phyloP scores from a whole-genome alignment of 306 rosid genomes.

The Oemleria cerasiformis region DNA sequence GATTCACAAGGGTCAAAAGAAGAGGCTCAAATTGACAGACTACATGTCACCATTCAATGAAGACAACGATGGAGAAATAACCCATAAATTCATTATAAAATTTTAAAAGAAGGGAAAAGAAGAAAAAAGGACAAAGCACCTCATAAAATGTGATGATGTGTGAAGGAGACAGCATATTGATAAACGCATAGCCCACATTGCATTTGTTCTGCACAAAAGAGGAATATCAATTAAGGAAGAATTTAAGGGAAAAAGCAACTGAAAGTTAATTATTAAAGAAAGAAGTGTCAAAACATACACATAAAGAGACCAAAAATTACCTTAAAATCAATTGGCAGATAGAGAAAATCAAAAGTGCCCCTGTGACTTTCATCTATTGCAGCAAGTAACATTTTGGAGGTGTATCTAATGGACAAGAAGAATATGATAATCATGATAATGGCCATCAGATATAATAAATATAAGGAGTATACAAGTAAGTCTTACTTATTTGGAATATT shows the following conservation, averaged over 20 bases:
- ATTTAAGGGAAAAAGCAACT: neutral
- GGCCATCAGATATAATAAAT: neutral
- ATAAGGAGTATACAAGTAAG: neutral
- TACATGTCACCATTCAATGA: neutral
- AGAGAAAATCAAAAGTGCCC: constrained; percentile 83
- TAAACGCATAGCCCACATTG: constrained; percentile 95
- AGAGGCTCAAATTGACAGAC: constrained; percentile 7
- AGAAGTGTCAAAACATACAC: constrained; percentile 2
- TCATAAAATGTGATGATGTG: constrained; percentile 73
- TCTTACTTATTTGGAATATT: constrained; percentile 95
- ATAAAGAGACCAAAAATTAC: constrained; percentile 26
- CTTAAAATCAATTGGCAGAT: constrained; percentile 93
- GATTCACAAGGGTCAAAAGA: neutral
- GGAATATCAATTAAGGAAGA: constrained; percentile 20
- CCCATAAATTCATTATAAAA: constrained; percentile 8
- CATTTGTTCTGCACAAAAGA: constrained; percentile 77
- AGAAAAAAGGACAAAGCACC: constrained; percentile 39
- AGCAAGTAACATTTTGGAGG: constrained; percentile 86
- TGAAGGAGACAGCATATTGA: constrained; percentile 90
- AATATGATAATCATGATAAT: constrained; percentile 16
- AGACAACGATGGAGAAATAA: constrained; percentile 13
- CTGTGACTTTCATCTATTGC: constrained; percentile 86
- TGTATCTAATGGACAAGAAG: constrained; percentile 52
- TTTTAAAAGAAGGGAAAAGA: neutral
- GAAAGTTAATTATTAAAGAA: neutral